phyloP scores from a whole-genome alignment of 768 basidiomycete genomes.

The Trametes sanguinea region DNA sequence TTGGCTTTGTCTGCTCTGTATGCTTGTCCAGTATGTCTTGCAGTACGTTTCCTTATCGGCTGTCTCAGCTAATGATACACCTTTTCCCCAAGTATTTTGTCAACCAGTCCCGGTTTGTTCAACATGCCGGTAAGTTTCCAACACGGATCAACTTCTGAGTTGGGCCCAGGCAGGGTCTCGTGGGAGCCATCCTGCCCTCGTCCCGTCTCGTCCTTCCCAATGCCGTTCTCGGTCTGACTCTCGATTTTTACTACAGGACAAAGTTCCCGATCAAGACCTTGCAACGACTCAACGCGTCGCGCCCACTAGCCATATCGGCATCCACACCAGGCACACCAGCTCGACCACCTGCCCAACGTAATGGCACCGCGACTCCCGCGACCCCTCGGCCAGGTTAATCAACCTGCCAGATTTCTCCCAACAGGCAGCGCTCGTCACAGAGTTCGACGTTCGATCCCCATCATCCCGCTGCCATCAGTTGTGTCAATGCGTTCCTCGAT shows the following conservation, averaged over 20 bases:
- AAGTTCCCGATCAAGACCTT: conserved; percentile 95
- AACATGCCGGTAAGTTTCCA: conserved; percentile 77
- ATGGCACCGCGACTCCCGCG: conserved; percentile 16
- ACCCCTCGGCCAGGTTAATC: conserved; percentile 14
- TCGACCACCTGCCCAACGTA: conserved; percentile 8
- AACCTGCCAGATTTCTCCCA: conserved; percentile 3
- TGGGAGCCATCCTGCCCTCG: conserved; percentile 1
- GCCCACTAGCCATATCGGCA: conserved; percentile 25
- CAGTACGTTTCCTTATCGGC: not conserved
- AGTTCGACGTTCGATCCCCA: not conserved
- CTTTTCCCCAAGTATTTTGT: conserved; percentile 72
- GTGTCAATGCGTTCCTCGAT: conserved; percentile 5
- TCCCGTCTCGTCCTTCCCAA: conserved; percentile 6
- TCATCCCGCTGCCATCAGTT: not conserved
- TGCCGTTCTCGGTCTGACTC: conserved; percentile 3
- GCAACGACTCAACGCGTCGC: conserved; percentile 70
- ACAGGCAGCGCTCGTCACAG: not conserved
- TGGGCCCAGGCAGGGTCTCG: not conserved
- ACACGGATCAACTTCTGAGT: not conserved
- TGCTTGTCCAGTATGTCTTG: conserved; percentile 84
- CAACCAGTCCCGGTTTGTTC: conserved; percentile 91
- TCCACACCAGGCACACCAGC: conserved; percentile 12
- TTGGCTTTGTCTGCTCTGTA: conserved; percentile 98
- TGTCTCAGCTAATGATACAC: not conserved
- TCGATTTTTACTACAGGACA: conserved; percentile 51